A percentile compares a stretch with the other conserved stretches of the same genome.
Conservation (phyloP, 345 rosid genomes). For the Arabidopsis arenosa region DNA sequence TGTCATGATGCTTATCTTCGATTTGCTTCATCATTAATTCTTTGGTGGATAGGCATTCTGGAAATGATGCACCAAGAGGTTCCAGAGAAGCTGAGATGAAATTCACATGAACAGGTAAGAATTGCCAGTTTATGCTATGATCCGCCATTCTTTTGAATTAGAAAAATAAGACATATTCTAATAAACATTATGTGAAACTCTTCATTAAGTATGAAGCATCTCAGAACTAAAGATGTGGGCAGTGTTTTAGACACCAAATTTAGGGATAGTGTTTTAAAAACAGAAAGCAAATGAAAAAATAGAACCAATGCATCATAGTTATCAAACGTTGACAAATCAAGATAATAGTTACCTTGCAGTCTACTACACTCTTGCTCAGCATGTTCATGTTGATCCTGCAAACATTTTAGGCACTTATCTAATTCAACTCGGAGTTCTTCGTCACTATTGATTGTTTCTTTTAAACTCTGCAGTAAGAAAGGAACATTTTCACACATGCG, state of each 20-base stretch:
- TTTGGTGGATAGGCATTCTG: slow-evolving; percentile 45
- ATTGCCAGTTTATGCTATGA: background rate
- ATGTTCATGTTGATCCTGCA: slow-evolving; percentile 37
- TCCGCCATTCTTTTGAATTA: background rate
- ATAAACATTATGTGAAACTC: background rate
- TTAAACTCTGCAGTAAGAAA: slow-evolving; percentile 45
- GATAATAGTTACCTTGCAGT: slow-evolving; percentile 55
- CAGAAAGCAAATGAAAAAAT: background rate
- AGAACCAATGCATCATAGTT: slow-evolving; percentile 1
- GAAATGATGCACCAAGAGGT: slow-evolving; percentile 26
- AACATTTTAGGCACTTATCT: slow-evolving; percentile 36
- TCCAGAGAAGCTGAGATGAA: slow-evolving; percentile 50
- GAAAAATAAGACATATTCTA: background rate
- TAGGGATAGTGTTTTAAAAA: background rate
- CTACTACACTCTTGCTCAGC: slow-evolving; percentile 37
- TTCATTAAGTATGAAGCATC: background rate
- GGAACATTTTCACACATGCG: background rate
- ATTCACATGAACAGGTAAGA: background rate
- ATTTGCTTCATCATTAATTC: slow-evolving; percentile 56
- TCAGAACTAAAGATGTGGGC: background rate
- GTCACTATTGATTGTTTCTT: slow-evolving; percentile 35
- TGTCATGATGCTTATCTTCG: slow-evolving; percentile 42
- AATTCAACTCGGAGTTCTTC: slow-evolving; percentile 23
- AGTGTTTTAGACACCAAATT: background rate
- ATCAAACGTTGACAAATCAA: slow-evolving; percentile 2